Base-by-base conservation (phyloP, 331 rosid genomes). In the Cydonia oblonga region DNA sequence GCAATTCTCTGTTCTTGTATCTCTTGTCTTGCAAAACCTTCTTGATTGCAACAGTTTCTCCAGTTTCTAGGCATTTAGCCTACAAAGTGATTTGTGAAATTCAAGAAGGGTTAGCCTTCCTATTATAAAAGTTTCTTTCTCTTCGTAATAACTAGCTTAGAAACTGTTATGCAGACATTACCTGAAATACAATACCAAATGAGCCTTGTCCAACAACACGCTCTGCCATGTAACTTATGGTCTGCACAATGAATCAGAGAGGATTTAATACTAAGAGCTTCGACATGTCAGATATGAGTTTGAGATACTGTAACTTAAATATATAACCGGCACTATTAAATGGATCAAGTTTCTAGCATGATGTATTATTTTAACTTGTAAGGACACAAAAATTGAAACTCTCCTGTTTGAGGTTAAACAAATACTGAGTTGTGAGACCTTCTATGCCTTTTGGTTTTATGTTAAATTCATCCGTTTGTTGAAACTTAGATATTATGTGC, bases 11-110 rank as follows among this genome's bases (percentile, higher is more conserved):
- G 56, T 89, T 89, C 84, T 89, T 89, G 54, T 86, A 89, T 78
- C 95, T 89, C 78, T 84, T 89, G 80, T 89, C 95, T 81, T 84
- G 91, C 81, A 89, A 79, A 61, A 89, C 93, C 81, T 88, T 88
- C 84, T 88, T 84, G 73, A 88, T 88, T 64, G 95, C 91, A 54
- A 89, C 87, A 69, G 86, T 84, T 86, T 88, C 93, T 80, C 90
- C 90, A 32, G 85, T 86, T 71, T 88, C 93, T 52, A 86, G 84
- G 76, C 95, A 86, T 68, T 83, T 89, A 19, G 91, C 95, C 95
- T 89, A 64, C 75, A 58, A 69, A 76, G n/a, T 44, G 60, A 32
- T 4, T 42, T 1, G 26, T 10, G 20, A 57, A 24, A 51, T 20
- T 52, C 62, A 52, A 52, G 58, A 51, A 24, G 3, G 7, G 15